Base-by-base conservation (phyloP, 495 filamentous ascomycete genomes). In the Hypoxylon trugodes region DNA sequence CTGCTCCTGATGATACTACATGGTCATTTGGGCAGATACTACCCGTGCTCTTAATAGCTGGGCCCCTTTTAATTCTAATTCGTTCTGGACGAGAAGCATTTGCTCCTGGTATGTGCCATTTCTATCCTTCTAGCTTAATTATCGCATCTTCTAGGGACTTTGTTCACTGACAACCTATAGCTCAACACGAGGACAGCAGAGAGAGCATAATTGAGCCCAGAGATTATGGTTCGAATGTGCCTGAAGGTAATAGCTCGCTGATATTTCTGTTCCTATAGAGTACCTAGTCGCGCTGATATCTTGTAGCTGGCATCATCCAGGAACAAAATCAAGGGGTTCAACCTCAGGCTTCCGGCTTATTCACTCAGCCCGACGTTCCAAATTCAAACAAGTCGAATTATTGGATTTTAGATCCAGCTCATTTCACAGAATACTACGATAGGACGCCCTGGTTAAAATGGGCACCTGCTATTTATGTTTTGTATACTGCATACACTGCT, bases 1-100 rank as follows among this genome's bases (percentile, higher is more conserved):
- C 38, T 28, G 16, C 9, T 7, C 10, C 5, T 7, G 26, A 35
- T 12, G 52, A 56, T 24, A 6, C 48, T 5, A 26, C 16, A 4
- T 56, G 52, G 52, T 30, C 37, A 25, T 46, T 56, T 18, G 52
- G 52, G 3, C 52, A 56, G 19, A 46, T 56, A 22, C 38, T 56
- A 25, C 38, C 52, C 12, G 28, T 56, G 4, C 40, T 56, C 10
- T 40, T 56, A n/a, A 46, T 46, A 42, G 40, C 28, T 1, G 52
- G 52, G 6, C 40, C 26, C 10, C 5, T 56, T 18, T 21, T 56
- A 18, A 26, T 36, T 33, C 24, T 45, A 21, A 12, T 56, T 25
- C 52, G 52, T 36, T 56, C 38, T 36, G 40, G n/a, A 15, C 9
- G 40, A 26, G 38, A 56, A 25, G 52, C 28, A n/a, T 32, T 56